Percentiles rank a stretch among this genome's conserved stretches.
Conservation (phyloP, 148 eudicot genomes). For the Rheum nobile region DNA sequence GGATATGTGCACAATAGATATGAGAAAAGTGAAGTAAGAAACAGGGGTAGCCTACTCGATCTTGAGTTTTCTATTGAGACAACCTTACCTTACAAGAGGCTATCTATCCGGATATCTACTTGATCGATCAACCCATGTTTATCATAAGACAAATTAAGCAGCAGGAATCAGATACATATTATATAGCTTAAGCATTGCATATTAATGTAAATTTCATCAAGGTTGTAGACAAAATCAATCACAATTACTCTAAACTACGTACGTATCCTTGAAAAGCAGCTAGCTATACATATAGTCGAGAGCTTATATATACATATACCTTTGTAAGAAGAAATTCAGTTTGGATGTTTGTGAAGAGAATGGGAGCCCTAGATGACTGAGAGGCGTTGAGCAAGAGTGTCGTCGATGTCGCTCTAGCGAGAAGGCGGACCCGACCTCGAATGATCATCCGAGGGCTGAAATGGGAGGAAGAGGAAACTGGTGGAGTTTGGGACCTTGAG, state of each 20-base stretch:
- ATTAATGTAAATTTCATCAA: too few relatives aligned
- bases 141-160: not conserved
- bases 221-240: too few relatives aligned
- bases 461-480: conserved; percentile 58
- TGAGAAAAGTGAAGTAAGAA: too few relatives aligned
- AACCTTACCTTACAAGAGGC: conserved; percentile 77
- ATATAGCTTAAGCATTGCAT: too few relatives aligned
- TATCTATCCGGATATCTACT: conserved; percentile 71
- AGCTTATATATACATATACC: conserved; percentile 20
- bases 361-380: conserved; percentile 57
- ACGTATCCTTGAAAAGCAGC: too few relatives aligned
- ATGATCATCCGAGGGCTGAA: conserved; percentile 26
- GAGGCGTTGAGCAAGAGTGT: conserved; percentile 62
- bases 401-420: conserved; percentile 82
- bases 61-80: too few relatives aligned
- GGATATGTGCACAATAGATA: too few relatives aligned
- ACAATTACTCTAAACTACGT: too few relatives aligned
- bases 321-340: conserved; percentile 85
- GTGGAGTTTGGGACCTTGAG: conserved; percentile 61
- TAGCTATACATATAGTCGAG: too few relatives aligned
- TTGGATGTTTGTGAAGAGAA: conserved; percentile 57
- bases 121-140: not conserved
- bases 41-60: too few relatives aligned
- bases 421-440: conserved; percentile 20
- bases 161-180: not conserved